Conservation (phyloP, 2,329 filamentous ascomycete species). For the Cercospora berteroae region DNA sequence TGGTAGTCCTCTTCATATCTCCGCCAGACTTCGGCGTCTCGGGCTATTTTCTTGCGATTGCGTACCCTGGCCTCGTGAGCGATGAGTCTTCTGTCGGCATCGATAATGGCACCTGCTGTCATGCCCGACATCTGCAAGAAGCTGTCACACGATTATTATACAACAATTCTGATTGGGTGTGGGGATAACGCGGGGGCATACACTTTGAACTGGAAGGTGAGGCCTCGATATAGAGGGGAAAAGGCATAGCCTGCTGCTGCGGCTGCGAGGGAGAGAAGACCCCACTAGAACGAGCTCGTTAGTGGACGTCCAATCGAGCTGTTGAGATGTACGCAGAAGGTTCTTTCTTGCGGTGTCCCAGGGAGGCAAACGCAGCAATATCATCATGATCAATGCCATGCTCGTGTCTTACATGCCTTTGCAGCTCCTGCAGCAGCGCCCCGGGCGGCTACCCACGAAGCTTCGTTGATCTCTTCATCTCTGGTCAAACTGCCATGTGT, state of each 20-base stretch:
- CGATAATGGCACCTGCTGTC: slow-evolving; percentile 74
- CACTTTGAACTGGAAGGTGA: slow-evolving; percentile 77
- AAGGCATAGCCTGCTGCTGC: slow-evolving; percentile 61
- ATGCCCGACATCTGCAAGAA: slow-evolving; percentile 84
- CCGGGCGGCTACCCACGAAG: slow-evolving; percentile 67
- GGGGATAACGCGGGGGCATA: slow-evolving; percentile 45
- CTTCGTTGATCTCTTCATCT: slow-evolving; percentile 65
- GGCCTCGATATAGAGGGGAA: slow-evolving; percentile 69
- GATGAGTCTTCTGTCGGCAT: slow-evolving; percentile 68
- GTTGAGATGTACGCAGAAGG: background rate
- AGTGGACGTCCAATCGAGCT: background rate
- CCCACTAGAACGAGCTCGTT: slow-evolving; percentile 57
- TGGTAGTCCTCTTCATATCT: slow-evolving; percentile 26
- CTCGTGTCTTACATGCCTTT: slow-evolving; percentile 12
- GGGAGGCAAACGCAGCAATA: background rate
- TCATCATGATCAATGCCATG: background rate
- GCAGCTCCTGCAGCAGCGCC: slow-evolving; percentile 55
- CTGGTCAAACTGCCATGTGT: slow-evolving; percentile 56
- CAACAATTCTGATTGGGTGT: background rate
- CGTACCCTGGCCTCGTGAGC: slow-evolving; percentile 65
- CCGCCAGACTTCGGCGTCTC: slow-evolving; percentile 65
- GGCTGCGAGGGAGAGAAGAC: slow-evolving; percentile 61
- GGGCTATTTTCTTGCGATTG: slow-evolving; percentile 61
- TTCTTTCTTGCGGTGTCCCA: background rate
- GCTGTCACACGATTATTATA: slow-evolving; percentile 44